These are phyloP conservation scores for Aspergillus affinis DNA, from an alignment of 495 filamentous ascomycete genomes.

Conservation along the genomic window DNA sequence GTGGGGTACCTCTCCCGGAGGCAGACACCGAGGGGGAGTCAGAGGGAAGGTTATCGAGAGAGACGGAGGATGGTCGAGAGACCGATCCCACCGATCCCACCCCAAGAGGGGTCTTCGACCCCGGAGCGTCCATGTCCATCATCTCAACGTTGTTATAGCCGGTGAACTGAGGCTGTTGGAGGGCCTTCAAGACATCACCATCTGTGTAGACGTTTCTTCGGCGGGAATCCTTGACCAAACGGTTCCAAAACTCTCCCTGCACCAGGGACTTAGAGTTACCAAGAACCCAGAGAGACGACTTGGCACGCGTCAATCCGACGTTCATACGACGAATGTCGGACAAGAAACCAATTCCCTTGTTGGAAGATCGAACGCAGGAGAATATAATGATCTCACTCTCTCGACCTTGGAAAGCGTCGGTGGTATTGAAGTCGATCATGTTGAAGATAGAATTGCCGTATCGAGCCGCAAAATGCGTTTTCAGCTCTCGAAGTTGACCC, in stretches of 20 bases:
- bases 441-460: constrained; percentile 76
- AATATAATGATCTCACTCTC: constrained; percentile 99
- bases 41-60: constrained; percentile 22
- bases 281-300: constrained; percentile 91
- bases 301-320: constrained; percentile 93
- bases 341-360: constrained; percentile 95
- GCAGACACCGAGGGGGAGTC: constrained; percentile 31
- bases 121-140: constrained; percentile 34
- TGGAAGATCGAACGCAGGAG: constrained; percentile 92
- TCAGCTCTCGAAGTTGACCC: constrained; percentile 80
- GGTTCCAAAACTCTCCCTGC: constrained; percentile 87
- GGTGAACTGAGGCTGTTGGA: constrained; percentile 50
- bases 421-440: constrained; percentile 93
- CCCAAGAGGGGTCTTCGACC: constrained; percentile 15
- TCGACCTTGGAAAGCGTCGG: constrained; percentile 94
- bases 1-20: constrained; percentile 28
- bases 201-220: constrained; percentile 71
- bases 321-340: constrained; percentile 99
- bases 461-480: constrained; percentile 61
- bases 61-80: constrained; percentile 28
- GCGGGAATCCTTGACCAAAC: constrained; percentile 78
- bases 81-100: constrained; percentile 20
- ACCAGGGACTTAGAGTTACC: constrained; percentile 83
- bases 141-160: constrained; percentile 50
- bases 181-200: constrained; percentile 58